phyloP scores from a whole-genome alignment of 2,329 filamentous ascomycete genomes.

The Colletotrichum abscissum region DNA sequence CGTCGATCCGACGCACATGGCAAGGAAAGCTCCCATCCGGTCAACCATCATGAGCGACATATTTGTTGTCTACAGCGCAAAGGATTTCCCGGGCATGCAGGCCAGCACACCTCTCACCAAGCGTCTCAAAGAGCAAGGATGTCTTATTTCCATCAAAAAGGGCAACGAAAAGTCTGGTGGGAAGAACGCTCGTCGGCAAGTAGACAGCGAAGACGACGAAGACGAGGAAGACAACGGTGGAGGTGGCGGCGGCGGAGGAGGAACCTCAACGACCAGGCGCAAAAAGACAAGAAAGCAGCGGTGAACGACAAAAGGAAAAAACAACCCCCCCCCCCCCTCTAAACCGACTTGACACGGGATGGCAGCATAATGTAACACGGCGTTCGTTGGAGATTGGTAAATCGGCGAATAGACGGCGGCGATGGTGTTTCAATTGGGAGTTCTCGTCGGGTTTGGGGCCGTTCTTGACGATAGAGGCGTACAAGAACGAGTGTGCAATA shows the following conservation, averaged over 20 bases:
- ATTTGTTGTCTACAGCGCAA: slow-evolving; percentile 86
- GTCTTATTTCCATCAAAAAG: slow-evolving; percentile 88
- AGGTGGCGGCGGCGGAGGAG: too few relatives aligned
- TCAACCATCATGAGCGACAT: slow-evolving; percentile 70
- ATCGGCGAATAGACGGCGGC: slow-evolving; percentile 29
- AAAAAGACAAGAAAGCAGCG: slow-evolving; percentile 29
- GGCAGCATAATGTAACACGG: slow-evolving; percentile 18
- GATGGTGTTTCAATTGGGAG: slow-evolving; percentile 12
- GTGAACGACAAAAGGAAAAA: neutral
- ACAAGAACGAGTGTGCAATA: neutral
- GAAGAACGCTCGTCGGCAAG: slow-evolving; percentile 45
- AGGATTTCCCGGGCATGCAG: slow-evolving; percentile 88
- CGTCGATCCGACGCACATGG: slow-evolving; percentile 69
- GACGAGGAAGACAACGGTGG: slow-evolving; percentile 47
- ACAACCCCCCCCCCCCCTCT: too few relatives aligned
- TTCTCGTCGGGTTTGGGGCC: neutral
- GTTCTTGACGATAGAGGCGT: neutral
- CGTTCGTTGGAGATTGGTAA: slow-evolving; percentile 18
- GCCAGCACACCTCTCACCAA: slow-evolving; percentile 81
- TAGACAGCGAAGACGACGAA: slow-evolving; percentile 59
- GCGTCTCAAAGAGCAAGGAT: slow-evolving; percentile 80
- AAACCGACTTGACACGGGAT: neutral
- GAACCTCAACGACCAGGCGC: slow-evolving; percentile 15
- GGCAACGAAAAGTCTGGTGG: slow-evolving; percentile 73
- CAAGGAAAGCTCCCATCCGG: slow-evolving; percentile 64